Evolutionary conservation across 768 basidiomycete genomes (phyloP).

Genomic region (Collybia sordida): DNA sequence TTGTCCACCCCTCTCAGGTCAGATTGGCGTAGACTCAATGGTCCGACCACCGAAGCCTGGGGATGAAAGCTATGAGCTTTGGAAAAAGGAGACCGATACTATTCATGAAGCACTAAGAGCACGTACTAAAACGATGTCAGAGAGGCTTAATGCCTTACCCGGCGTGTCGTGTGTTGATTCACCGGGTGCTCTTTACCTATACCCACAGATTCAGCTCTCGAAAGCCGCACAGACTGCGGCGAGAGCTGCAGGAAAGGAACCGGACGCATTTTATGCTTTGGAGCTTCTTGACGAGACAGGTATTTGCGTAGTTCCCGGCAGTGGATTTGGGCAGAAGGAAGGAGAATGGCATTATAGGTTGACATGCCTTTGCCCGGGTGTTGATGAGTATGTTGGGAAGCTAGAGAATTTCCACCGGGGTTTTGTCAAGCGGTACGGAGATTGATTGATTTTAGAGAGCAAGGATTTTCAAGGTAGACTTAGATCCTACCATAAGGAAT

Average conservation of each 20-base stretch:
- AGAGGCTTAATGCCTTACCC: conserved; percentile 75
- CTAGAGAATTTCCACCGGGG: conserved; percentile 54
- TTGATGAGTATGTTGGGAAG: conserved; percentile 87
- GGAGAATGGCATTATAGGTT: conserved; percentile 90
- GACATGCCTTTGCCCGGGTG: conserved; percentile 93
- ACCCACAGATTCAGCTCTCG: conserved; percentile 79
- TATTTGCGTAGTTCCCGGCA: conserved; percentile 92
- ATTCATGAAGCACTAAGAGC: conserved; percentile 75
- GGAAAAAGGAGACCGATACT: conserved; percentile 79
- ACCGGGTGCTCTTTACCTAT: conserved; percentile 93
- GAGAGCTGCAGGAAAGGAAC: conserved; percentile 65
- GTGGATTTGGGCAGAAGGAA: conserved; percentile 91
- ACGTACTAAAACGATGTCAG: conserved; percentile 72
- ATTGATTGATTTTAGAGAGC: conserved; percentile 2
- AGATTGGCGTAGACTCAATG: conserved; percentile 93
- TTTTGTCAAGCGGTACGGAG: conserved; percentile 26
- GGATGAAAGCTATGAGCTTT: conserved; percentile 72
- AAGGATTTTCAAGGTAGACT: too few species aligned
- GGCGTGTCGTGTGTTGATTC: conserved; percentile 91
- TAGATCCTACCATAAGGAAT: too few species aligned
- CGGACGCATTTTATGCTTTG: conserved; percentile 89
- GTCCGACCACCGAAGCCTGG: conserved; percentile 86
- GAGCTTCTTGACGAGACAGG: conserved; percentile 84
- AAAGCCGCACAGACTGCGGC: conserved; percentile 74
- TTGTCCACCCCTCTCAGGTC: conserved; percentile 88